Base-by-base conservation (phyloP, 495 filamentous ascomycete species). In the Penicillium simplicissimum region DNA sequence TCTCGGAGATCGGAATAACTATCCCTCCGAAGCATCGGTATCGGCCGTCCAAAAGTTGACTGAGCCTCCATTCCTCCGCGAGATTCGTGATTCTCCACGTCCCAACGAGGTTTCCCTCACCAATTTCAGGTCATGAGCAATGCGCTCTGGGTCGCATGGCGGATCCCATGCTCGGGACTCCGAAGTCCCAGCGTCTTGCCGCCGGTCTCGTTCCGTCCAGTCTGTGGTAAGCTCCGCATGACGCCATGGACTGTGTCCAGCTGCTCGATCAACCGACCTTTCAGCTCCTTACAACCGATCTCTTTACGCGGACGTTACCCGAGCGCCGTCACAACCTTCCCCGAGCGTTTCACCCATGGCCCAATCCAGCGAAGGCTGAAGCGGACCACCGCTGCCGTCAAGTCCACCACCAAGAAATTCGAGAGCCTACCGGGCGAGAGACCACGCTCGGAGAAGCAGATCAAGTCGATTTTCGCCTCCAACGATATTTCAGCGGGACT, bases 391-490 rank as follows among this genome's bases (percentile, higher is more conserved):
- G 59, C 63, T 23, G 34, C 59, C 21, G 58, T 60, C 43, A 54
- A 58, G 33, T 52, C 64, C 40, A 6, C 61, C 2, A 42, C 60
- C 58, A 57, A 62, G 19, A 37, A 58, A 8, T 47, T 60, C 25
- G 55, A 60, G 14, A 38, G 58, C 23, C 43, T 57, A 11, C 58
- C 62, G 33, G 58, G 61, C 56, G 52, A 55, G 7, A 65, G 70
- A 21, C 67, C 71, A 8, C 76, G 90, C 15, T 76, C 79, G 1
- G 72, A 79, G 13, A 66, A 72, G 7, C 84, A 91, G 47, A 80
- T 90, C n/a, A 74, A 81, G 9, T 49, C 61, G 11, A 82, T 95
- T 4, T 94, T 96, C 62, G 85, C 87, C 1, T 67, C 74, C 0
- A 42, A 58, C n/a, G 73, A 76, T 11, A 66, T 89, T 23, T 68